A percentile compares a stretch with the other conserved stretches of the same genome.
Evolutionary conservation across 495 filamentous ascomycete species (phyloP).

Genomic region (Filosporella fistucella): DNA sequence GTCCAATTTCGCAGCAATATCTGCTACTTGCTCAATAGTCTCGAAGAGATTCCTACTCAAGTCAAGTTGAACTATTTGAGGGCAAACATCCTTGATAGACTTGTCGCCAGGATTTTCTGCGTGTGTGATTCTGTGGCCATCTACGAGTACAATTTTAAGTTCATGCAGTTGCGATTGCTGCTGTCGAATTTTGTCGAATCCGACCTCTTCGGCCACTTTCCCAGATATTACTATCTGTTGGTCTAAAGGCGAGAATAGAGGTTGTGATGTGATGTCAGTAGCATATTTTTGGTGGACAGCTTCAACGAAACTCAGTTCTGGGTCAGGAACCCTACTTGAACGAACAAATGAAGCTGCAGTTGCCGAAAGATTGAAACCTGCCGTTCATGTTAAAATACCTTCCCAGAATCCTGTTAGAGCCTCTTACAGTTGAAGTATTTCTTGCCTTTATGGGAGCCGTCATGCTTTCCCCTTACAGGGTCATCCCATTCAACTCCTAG

Average conservation of each 20-base stretch:
- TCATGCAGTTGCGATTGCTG: conserved; percentile 74
- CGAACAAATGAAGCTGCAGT: conserved; percentile 84
- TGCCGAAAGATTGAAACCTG: conserved; percentile 61
- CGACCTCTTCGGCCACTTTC: conserved; percentile 91
- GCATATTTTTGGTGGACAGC: conserved; percentile 83
- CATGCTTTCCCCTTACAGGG: conserved; percentile 77
- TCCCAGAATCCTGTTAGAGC: not conserved
- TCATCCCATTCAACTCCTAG: conserved; percentile 98
- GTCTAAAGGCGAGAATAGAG: conserved; percentile 13
- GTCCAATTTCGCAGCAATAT: conserved; percentile 64
- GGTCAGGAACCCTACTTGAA: conserved; percentile 64
- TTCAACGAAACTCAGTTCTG: conserved; percentile 66
- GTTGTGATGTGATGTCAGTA: conserved; percentile 37
- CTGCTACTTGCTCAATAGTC: conserved; percentile 55
- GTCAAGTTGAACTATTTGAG: conserved; percentile 76
- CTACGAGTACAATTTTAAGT: conserved; percentile 75
- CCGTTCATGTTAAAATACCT: not conserved
- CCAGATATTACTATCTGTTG: conserved; percentile 64
- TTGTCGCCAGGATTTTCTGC: conserved; percentile 29
- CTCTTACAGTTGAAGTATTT: conserved; percentile 79
- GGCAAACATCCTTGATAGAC: conserved; percentile 43
- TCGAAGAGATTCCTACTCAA: conserved; percentile 80
- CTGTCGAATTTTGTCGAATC: conserved; percentile 86
- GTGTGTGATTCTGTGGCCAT: conserved; percentile 59
- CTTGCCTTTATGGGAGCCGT: conserved; percentile 72